Evolutionary conservation across 768 basidiomycete genomes (phyloP), one percentile per base, ranked within the genome.

Genomic region (Leccinum rimulosum): DNA sequence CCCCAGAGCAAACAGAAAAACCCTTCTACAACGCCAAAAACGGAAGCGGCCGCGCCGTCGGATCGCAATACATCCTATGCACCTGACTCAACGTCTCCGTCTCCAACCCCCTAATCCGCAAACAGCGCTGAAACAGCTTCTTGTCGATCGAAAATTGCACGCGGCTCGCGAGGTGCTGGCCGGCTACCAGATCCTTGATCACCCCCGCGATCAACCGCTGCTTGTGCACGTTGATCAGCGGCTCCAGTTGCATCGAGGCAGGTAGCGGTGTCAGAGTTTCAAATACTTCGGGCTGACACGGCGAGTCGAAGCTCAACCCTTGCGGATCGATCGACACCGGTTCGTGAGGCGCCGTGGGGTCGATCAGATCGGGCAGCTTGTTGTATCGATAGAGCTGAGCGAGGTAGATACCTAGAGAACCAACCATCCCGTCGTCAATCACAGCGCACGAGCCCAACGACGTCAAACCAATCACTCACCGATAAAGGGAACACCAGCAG

Each of bases 161-260:
- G 28, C 83, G 82, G 58, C 86, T 85, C 2, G 92, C 89, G 10
- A 92, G 81, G 66, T 93, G 92, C 68, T 93, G 92, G 2, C 90
- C 89, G 10, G 87, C 85, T 8, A 93, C 89, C 56, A 93, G 75
- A 7, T 83, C 81, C 70, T 92, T 91, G 75, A 93, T 89, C 45
- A 91, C 86, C 15, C 82, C 82, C 10, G 92, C 90, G 54, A 91
- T 89, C 64, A 87, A 75, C 36, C 92, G 84, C 69, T 94, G 92
- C 73, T 94, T 93, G 73, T 93, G 90, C 6, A 94, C 87, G 68
- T 93, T 94, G 75, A 94, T 91, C 58, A 94, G 73, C 4, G 92
- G 91, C 66, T 93, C 91, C 30, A 94, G 81, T 61, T 87, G 84
- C 79, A 93, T 90, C n/a, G 83, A 82, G 1, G 84, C 68, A 0